Conservation (phyloP, 768 basidiomycete genomes). For the Mycena sanguinolenta region DNA sequence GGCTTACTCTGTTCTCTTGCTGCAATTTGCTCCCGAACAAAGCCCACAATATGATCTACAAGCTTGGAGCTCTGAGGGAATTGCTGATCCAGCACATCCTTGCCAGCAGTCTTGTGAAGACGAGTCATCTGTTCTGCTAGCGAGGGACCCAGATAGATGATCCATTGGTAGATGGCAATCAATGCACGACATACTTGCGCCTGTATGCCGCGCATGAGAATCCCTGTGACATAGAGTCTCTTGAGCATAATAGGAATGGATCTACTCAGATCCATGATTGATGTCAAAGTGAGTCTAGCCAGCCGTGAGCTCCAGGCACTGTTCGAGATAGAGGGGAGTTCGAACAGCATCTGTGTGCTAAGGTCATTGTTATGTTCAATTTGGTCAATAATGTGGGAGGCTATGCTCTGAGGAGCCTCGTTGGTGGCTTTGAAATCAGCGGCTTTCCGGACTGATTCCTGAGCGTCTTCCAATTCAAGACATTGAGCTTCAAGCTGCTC, state of each 20-base stretch:
- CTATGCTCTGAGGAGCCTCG: too few species aligned
- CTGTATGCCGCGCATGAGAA: too few species aligned
- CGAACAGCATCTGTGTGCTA: too few species aligned
- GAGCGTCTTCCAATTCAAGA: not conserved
- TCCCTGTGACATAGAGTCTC: too few species aligned
- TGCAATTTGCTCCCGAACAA: not conserved
- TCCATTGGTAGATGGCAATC: not conserved
- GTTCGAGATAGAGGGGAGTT: too few species aligned
- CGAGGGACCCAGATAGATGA: not conserved
- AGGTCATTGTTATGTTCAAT: too few species aligned
- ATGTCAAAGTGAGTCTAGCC: too few species aligned
- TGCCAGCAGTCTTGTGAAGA: not conserved
- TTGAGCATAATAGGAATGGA: too few species aligned
- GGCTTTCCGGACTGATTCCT: not conserved
- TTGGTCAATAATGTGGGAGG: too few species aligned
- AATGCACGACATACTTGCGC: not conserved
- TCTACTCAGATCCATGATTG: too few species aligned
- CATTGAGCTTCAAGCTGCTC: not conserved
- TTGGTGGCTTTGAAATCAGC: not conserved
- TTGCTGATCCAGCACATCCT: not conserved
- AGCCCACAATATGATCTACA: not conserved
- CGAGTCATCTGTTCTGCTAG: not conserved
- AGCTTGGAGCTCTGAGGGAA: not conserved
- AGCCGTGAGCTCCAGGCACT: too few species aligned
- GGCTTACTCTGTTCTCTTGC: not conserved